phyloP scores from a whole-genome alignment of 1,284 basidiomycete genomes.

The Austroboletus niveus region DNA sequence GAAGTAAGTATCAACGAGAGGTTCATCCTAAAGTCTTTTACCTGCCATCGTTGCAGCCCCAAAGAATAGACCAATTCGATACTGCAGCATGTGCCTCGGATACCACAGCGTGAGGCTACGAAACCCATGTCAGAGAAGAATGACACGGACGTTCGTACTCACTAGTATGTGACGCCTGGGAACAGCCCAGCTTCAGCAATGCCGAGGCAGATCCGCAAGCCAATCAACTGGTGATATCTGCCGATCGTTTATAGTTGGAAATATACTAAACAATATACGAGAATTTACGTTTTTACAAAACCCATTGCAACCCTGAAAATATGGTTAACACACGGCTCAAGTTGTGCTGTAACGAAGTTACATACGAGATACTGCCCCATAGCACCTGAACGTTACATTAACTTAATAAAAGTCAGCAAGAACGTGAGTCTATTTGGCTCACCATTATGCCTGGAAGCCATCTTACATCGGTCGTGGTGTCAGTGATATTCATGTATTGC shows the following conservation, averaged over 20 bases:
- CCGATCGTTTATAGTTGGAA: neutral
- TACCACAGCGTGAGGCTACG: constrained; percentile 35
- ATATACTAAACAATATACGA: neutral
- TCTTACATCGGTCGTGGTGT: constrained; percentile 11
- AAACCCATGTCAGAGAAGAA: neutral
- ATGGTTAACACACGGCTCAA: neutral
- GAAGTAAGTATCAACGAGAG: neutral
- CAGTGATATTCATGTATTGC: neutral
- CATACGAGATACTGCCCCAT: constrained; percentile 51
- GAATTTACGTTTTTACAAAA: constrained; percentile 56
- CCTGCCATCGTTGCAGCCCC: constrained; percentile 31
- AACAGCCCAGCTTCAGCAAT: constrained; percentile 69
- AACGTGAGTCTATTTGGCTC: constrained; percentile 2
- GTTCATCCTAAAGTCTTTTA: neutral
- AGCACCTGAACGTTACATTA: constrained; percentile 33
- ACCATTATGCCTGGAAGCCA: constrained; percentile 47
- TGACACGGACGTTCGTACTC: constrained; percentile 31
- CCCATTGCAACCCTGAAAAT: constrained; percentile 57
- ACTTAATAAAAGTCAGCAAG: neutral
- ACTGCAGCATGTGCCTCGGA: constrained; percentile 35
- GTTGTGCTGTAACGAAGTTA: neutral
- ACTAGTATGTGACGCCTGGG: constrained; percentile 70
- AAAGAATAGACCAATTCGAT: constrained; percentile 40
- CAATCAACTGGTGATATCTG: constrained; percentile 63
- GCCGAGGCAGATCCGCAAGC: constrained; percentile 59